Evolutionary conservation across 148 eudicot genomes (phyloP), one percentile per base, ranked within the genome.

Genomic region (Tetragonia tetragonoides): DNA sequence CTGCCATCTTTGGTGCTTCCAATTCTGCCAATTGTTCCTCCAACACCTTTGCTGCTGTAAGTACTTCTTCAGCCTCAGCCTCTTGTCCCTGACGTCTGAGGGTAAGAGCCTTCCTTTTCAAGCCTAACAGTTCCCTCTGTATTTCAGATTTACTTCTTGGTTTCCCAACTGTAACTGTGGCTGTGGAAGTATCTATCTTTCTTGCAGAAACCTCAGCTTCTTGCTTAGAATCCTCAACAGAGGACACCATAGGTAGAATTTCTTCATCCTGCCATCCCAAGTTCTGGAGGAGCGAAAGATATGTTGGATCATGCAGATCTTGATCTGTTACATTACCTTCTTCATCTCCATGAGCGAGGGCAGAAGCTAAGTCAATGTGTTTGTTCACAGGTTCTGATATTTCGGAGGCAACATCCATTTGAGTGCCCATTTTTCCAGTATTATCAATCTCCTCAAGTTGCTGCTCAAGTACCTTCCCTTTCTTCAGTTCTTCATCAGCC

Each of bases 201-300:
- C 72, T 72, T 24, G 17, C 37, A 23, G 82, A 66, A 77, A 56
- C 40, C 41, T 16, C 59, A 6, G 42, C 62, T 16, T 34, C 61
- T 78, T 67, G 80, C 54, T 82, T 62, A 60, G 80, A 40, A 53
- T 74, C 78, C 24, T 82, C 78, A 40, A 86, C 23, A 9, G 82
- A 75, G 83, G 81, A 63, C 65, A 44, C 41, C 54, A 64, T 62
- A 62, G 74, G 75, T 41, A 46, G 80, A 76, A 82, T 79, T 41
- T 86, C 89, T 37, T 87, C 94, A 16, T 93, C 97, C 72, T 91
- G 89, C 99, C 99, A 95, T 21, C 99, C 99, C 84, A 95, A 84
- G 80, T 86, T 90, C 74, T 76, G 82, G 47, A 95, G 85, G 73
- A 91, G 86, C 23, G 92, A 75, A 84, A 91, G 89, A 89, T 91